Percentiles rank a stretch among this genome's conserved stretches.
phyloP scores from a whole-genome alignment of 2,329 filamentous ascomycete genomes.

The Ambrosiella cleistominuta region DNA sequence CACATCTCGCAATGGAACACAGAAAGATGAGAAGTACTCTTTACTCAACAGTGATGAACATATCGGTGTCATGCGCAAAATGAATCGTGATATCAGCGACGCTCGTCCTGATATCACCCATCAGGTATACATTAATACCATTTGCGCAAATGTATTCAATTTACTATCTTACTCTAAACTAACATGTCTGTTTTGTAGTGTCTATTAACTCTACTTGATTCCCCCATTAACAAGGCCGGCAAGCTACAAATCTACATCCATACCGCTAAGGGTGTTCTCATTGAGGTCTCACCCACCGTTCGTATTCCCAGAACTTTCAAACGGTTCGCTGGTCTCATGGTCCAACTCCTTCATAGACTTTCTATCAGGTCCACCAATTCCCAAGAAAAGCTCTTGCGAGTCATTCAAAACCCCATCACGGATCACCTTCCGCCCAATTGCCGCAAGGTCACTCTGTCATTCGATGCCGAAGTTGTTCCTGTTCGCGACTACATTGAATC shows the following conservation, averaged over 20 bases:
- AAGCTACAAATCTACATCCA: conserved; percentile 97
- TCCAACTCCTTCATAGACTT: conserved; percentile 85
- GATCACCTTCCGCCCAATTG: conserved; percentile 94
- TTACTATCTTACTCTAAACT: neutral
- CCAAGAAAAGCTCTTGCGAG: conserved; percentile 90
- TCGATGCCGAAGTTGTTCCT: conserved; percentile 73
- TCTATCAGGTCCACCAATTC: conserved; percentile 94
- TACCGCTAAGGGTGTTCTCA: conserved; percentile 90
- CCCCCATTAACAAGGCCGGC: conserved; percentile 95
- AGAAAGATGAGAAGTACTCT: conserved; percentile 87
- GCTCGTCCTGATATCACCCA: conserved; percentile 95
- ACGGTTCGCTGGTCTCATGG: conserved; percentile 96
- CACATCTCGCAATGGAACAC: conserved; percentile 43
- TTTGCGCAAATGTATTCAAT: neutral
- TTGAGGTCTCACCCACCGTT: conserved; percentile 95
- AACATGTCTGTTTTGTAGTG: conserved; percentile 42
- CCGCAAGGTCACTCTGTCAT: conserved; percentile 92
- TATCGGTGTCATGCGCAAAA: conserved; percentile 97
- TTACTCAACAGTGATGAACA: conserved; percentile 97
- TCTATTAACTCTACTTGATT: conserved; percentile 89
- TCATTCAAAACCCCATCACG: conserved; percentile 95
- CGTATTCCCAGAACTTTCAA: conserved; percentile 97
- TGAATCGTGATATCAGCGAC: conserved; percentile 97
- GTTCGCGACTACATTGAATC: conserved; percentile 77
- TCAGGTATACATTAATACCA: conserved; percentile 44